These are phyloP conservation scores for Leccinum sublutescens DNA, from an alignment of 768 basidiomycete species.

Conservation along the genomic window DNA sequence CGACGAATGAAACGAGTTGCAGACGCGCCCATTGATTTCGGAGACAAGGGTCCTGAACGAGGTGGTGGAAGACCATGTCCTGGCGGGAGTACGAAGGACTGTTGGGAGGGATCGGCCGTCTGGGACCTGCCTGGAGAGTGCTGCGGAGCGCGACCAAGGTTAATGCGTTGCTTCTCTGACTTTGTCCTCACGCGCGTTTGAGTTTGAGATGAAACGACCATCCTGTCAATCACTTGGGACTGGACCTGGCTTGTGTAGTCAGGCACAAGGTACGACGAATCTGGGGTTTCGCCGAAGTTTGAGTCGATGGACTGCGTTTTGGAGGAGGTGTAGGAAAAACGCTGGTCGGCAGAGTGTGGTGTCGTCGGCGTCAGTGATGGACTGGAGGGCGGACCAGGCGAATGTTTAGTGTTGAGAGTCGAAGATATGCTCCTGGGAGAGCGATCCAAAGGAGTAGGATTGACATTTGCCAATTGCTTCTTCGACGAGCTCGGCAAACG, in stretches of 20 bases:
- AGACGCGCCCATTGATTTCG: conserved; percentile 66
- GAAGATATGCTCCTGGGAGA: conserved; percentile 29
- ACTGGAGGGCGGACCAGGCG: conserved; percentile 39
- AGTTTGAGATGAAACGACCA: conserved; percentile 8
- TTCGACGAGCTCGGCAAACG: conserved; percentile 66
- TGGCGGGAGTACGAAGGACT: conserved; percentile 38
- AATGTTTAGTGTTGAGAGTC: conserved; percentile 22
- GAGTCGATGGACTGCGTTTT: conserved; percentile 76
- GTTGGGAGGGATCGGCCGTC: conserved; percentile 37
- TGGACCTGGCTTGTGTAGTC: conserved; percentile 20
- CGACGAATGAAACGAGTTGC: conserved; percentile 90
- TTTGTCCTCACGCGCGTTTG: conserved; percentile 39
- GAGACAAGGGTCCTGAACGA: conserved; percentile 56
- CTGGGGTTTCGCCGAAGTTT: conserved; percentile 37
- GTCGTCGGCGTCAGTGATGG: conserved; percentile 55
- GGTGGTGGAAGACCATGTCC: conserved; percentile 30
- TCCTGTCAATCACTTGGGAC: conserved; percentile 19
- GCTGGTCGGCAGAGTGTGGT: conserved; percentile 52
- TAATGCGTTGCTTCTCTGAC: conserved; percentile 45
- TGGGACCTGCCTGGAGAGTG: conserved; percentile 25
- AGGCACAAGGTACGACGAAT: conserved; percentile 31
- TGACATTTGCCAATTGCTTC: conserved; percentile 42
- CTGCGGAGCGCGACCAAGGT: conserved; percentile 47
- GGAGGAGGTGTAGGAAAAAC: conserved; percentile 78
- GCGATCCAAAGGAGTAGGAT: conserved; percentile 49